Evolutionary conservation across 1,284 basidiomycete genomes (phyloP).

Genomic region (Xerocomus minutiporus): DNA sequence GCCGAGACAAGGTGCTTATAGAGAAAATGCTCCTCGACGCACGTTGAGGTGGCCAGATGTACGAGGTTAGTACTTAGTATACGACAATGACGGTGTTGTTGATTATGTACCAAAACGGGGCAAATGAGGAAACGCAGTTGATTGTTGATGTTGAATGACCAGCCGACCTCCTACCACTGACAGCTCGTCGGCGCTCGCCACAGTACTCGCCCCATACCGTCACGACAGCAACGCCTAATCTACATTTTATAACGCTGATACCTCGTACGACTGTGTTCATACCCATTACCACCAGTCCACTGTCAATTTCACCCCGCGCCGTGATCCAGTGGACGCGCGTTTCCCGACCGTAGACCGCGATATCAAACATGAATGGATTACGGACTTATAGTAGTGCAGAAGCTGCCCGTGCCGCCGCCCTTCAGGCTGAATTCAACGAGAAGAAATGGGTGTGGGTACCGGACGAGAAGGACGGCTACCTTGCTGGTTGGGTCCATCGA

Average conservation of each 20-base stretch:
- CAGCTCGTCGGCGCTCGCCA: neutral
- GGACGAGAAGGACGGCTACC: conserved; percentile 83
- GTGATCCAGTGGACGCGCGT: conserved; percentile 13
- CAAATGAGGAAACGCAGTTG: neutral
- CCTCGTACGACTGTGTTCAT: conserved; percentile 4
- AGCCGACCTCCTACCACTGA: neutral
- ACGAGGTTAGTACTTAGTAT: no score
- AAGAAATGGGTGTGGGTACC: conserved; percentile 98
- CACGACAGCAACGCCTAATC: conserved; percentile 6
- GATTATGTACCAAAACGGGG: neutral
- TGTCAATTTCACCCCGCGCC: conserved; percentile 1
- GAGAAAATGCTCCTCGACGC: no score
- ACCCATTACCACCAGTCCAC: neutral
- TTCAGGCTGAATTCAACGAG: conserved; percentile 92
- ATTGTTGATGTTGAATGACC: neutral
- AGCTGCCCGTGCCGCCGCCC: conserved; percentile 74
- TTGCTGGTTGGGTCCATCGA: conserved; percentile 84
- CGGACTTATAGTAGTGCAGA: conserved; percentile 63
- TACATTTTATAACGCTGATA: conserved; percentile 7
- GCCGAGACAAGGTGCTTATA: no score
- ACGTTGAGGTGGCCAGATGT: no score
- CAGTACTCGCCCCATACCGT: neutral
- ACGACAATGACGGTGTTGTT: neutral
- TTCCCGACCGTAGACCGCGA: conserved; percentile 4
- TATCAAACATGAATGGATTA: conserved; percentile 44